Percentiles rank a stretch among this genome's conserved stretches.
phyloP scores from a whole-genome alignment of 805 yeast species.

The Kuraishia cidri region DNA sequence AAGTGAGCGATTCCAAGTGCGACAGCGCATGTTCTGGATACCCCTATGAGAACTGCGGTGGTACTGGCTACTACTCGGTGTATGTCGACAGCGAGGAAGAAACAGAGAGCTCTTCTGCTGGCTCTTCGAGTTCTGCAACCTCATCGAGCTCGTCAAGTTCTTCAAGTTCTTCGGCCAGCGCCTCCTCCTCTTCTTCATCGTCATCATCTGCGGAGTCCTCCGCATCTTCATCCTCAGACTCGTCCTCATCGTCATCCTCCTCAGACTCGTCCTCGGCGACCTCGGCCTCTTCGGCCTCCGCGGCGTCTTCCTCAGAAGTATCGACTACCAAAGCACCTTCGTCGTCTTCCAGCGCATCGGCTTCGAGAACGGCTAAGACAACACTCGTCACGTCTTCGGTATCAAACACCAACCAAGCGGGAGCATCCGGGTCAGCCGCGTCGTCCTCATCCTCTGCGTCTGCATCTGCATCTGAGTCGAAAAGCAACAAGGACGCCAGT shows the following conservation, averaged over 20 bases:
- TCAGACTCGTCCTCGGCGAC: no score
- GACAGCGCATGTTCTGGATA: slow-evolving; percentile 48
- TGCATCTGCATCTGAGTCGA: slow-evolving; percentile 5
- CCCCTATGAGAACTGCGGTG: slow-evolving; percentile 56
- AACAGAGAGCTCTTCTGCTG: slow-evolving; percentile 22
- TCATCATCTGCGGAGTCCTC: slow-evolving; percentile 7
- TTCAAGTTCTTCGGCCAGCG: slow-evolving; percentile 4
- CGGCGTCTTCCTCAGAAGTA: slow-evolving; percentile 19
- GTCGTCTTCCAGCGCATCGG: slow-evolving; percentile 10
- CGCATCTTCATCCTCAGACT: slow-evolving; percentile 14
- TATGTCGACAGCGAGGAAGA: slow-evolving; percentile 10
- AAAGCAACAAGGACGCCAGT: slow-evolving; percentile 1
- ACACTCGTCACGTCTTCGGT: slow-evolving; percentile 6
- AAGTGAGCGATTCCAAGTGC: slow-evolving; percentile 29
- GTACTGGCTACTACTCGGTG: slow-evolving; percentile 26
- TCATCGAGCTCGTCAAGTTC: slow-evolving; percentile 9
- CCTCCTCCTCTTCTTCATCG: slow-evolving; percentile 9
- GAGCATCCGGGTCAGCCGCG: slow-evolving; percentile 8
- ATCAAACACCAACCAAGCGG: no score
- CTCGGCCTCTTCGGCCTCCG: slow-evolving; percentile 10
- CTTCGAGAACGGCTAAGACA: slow-evolving; percentile 10
- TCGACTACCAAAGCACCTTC: slow-evolving; percentile 5
- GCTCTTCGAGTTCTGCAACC: slow-evolving; percentile 4
- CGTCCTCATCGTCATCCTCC: slow-evolving; percentile 23
- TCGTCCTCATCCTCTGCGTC: slow-evolving; percentile 8